A percentile compares a stretch with the other conserved stretches of the same genome.
These are phyloP conservation scores for Cucurbitaria berberidis DNA, from an alignment of 2,329 filamentous ascomycete genomes.

Conservation along the genomic window DNA sequence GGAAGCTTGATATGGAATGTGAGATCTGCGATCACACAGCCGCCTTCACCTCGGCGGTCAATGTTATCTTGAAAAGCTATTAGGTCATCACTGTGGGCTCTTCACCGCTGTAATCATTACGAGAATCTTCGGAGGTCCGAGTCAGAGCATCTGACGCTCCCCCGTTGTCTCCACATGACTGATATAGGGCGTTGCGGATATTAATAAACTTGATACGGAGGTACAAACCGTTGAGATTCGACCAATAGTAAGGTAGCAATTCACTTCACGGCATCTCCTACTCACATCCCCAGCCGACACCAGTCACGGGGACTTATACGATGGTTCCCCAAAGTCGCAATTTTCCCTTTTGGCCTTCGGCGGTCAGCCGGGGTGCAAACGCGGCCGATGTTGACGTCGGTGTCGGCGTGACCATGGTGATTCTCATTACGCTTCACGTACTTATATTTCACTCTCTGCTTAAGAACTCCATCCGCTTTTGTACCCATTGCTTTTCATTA, in stretches of 20 bases:
- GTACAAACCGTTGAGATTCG: no score
- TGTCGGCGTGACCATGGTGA: neutral
- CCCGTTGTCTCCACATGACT: neutral
- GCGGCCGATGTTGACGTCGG: neutral
- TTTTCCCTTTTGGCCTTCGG: neutral
- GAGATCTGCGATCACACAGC: slow-evolving; percentile 4
- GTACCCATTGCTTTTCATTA: neutral
- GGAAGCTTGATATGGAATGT: neutral
- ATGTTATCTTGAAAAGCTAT: slow-evolving; percentile 1
- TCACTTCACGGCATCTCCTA: neutral
- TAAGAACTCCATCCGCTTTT: neutral
- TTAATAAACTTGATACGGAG: neutral
- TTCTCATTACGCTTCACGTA: neutral
- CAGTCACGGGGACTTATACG: neutral
- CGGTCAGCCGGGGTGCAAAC: neutral
- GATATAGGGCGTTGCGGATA: neutral
- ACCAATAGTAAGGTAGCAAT: neutral
- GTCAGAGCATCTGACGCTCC: neutral
- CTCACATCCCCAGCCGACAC: neutral
- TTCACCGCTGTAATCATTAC: neutral
- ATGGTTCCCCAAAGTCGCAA: neutral
- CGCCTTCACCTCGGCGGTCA: neutral
- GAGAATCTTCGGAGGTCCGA: neutral
- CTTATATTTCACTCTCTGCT: neutral
- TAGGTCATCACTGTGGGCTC: neutral